These are phyloP conservation scores for Xenosphaeropsis pyriputrescens DNA, from an alignment of 2,329 filamentous ascomycete genomes.

Conservation along the genomic window DNA sequence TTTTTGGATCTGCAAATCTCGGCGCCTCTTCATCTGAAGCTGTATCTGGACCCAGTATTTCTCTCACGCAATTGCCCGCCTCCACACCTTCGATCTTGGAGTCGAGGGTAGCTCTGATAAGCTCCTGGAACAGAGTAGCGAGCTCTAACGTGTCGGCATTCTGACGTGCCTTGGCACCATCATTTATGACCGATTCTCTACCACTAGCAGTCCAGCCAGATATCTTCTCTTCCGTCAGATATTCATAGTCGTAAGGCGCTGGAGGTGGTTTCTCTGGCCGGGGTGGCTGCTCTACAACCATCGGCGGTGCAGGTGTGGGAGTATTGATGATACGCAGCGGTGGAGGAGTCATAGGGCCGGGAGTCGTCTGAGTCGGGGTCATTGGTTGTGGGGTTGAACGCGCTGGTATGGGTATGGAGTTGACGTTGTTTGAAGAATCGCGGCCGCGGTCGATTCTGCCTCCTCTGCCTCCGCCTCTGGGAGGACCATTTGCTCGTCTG, in stretches of 20 bases:
- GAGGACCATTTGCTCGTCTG: conserved; percentile 25
- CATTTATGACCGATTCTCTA: conserved; percentile 49
- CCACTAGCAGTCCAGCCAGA: conserved; percentile 53
- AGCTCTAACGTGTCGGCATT: conserved; percentile 56
- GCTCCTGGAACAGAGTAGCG: conserved; percentile 68
- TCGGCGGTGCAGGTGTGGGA: conserved; percentile 7
- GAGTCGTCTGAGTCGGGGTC: conserved; percentile 12
- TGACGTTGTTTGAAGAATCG: conserved; percentile 12
- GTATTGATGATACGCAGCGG: conserved; percentile 13
- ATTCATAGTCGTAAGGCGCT: conserved; percentile 51
- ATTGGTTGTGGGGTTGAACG: conserved; percentile 4
- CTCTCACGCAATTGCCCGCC: conserved; percentile 57
- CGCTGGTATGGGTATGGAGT: conserved; percentile 1
- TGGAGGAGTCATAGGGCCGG: conserved; percentile 19
- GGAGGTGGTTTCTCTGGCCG: conserved; percentile 15
- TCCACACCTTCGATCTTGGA: conserved; percentile 50
- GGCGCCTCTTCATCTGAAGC: conserved; percentile 31
- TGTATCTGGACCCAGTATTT: conserved; percentile 49
- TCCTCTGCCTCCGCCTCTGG: conserved; percentile 24
- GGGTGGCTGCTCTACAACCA: conserved; percentile 3
- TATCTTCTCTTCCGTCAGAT: conserved; percentile 57
- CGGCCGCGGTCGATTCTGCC: conserved; percentile 9
- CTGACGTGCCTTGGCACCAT: conserved; percentile 47
- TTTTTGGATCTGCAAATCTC: conserved; percentile 43
- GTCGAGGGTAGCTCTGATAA: conserved; percentile 63